Conservation (phyloP, 768 basidiomycete species). For the Agaricus subrufescens region DNA sequence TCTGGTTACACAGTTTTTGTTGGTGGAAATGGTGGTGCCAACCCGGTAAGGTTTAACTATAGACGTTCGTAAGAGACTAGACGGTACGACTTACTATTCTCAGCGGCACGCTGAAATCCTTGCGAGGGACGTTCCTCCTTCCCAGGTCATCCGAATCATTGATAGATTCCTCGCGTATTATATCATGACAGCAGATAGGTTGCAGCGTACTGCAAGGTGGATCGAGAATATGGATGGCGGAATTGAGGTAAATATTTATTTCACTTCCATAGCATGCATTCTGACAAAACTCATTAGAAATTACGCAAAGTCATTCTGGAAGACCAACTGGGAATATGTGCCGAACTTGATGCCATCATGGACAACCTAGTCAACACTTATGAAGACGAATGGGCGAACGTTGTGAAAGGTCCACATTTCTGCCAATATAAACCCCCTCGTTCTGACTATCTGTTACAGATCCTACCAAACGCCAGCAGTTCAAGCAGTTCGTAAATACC, state of each 20-base stretch:
- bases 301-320: conserved; percentile 61
- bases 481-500: conserved; percentile 67
- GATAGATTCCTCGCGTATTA: conserved; percentile 68
- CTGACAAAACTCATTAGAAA: conserved; percentile 30
- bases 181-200: conserved; percentile 67
- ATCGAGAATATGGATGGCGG: conserved; percentile 67
- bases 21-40: conserved; percentile 67
- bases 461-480: conserved; percentile 41
- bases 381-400: conserved; percentile 65
- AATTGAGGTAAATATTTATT: conserved; percentile 38
- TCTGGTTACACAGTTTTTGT: conserved; percentile 41
- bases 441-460: conserved; percentile 20
- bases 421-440: conserved; percentile 9
- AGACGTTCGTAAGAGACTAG: too few relatives aligned
- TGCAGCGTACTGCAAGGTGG: conserved; percentile 73
- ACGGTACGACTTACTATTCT: conserved; percentile 16
- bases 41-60: conserved; percentile 23
- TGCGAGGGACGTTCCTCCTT: conserved; percentile 61
- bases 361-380: conserved; percentile 60
- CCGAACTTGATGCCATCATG: conserved; percentile 64
- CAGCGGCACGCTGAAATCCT: conserved; percentile 59
- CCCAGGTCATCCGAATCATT: conserved; percentile 51
- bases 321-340: conserved; percentile 70
- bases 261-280: not conserved
- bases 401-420: conserved; percentile 37